A percentile compares a stretch with the other conserved stretches of the same genome.
Conservation (phyloP, 306 rosid species). For the Cucumis melo region DNA sequence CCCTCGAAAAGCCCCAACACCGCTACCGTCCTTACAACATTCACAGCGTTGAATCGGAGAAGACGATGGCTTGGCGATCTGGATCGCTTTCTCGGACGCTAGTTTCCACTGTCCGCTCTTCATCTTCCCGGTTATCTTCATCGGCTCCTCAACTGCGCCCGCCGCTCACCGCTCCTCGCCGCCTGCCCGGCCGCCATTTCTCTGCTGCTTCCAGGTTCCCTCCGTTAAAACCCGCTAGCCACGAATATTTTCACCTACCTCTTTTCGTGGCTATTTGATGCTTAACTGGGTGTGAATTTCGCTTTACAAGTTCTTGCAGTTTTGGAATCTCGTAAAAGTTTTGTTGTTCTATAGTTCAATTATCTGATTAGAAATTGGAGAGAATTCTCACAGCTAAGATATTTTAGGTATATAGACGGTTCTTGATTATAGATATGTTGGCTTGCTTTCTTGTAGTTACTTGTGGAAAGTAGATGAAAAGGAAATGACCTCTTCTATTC, state of each 20-base stretch:
- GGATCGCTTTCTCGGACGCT: slow-evolving; percentile 49
- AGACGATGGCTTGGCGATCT: slow-evolving; percentile 36
- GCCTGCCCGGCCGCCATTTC: slow-evolving; percentile 37
- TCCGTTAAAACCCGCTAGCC: background rate
- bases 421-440: background rate
- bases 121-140: slow-evolving; percentile 27
- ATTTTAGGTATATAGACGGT: background rate
- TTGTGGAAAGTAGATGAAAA: background rate
- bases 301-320: background rate
- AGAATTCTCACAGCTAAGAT: background rate
- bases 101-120: slow-evolving; percentile 39
- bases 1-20: slow-evolving; percentile 38
- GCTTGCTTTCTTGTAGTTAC: background rate
- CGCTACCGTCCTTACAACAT: background rate
- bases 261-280: background rate
- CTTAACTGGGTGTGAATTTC: background rate
- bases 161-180: slow-evolving; percentile 24
- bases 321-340: background rate
- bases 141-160: slow-evolving; percentile 30
- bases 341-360: background rate
- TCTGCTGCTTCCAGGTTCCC: slow-evolving; percentile 34
- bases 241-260: background rate
- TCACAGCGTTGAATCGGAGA: slow-evolving; percentile 5
- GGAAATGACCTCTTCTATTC: background rate
- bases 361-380: background rate